Percentiles rank a stretch among this genome's conserved stretches.
These are phyloP conservation scores for Syncephalastrum monosporum DNA, from an alignment of 371 early-diverging fungal genomes.

Conservation along the genomic window DNA sequence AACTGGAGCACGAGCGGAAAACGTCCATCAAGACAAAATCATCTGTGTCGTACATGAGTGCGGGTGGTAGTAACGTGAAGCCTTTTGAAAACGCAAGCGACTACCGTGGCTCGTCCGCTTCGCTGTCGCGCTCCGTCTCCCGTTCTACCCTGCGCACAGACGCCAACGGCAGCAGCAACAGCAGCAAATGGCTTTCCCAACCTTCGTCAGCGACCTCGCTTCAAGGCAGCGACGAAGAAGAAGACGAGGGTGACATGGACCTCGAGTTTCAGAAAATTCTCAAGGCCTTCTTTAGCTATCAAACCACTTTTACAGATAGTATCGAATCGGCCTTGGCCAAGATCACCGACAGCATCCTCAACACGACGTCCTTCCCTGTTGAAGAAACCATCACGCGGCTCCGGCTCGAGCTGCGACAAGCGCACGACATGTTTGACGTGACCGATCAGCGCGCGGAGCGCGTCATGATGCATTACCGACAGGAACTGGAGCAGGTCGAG, in stretches of 20 bases:
- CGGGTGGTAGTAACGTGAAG: conserved; percentile 24
- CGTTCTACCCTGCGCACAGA: conserved; percentile 12
- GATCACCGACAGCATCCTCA: conserved; percentile 52
- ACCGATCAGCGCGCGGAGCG: conserved; percentile 54
- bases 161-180: conserved; percentile 12
- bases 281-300: conserved; percentile 52
- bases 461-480: conserved; percentile 53
- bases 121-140: conserved; percentile 20
- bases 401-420: conserved; percentile 53
- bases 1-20: conserved; percentile 33
- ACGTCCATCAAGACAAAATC: conserved; percentile 18
- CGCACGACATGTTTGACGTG: conserved; percentile 57
- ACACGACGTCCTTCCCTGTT: conserved; percentile 11
- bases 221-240: conserved; percentile 10
- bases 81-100: conserved; percentile 47
- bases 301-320: conserved; percentile 54
- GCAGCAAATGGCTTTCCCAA: conserved; percentile 9
- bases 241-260: conserved; percentile 36
- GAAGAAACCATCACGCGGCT: conserved; percentile 36
- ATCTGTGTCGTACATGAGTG: conserved; percentile 17
- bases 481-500: conserved; percentile 54
- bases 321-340: conserved; percentile 52
- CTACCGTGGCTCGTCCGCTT: conserved; percentile 6
- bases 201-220: conserved; percentile 4
- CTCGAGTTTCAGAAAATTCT: conserved; percentile 55